These are phyloP conservation scores for Dictyostelium intermedium DNA, from an alignment of 78 protist genomes.

Conservation along the genomic window DNA sequence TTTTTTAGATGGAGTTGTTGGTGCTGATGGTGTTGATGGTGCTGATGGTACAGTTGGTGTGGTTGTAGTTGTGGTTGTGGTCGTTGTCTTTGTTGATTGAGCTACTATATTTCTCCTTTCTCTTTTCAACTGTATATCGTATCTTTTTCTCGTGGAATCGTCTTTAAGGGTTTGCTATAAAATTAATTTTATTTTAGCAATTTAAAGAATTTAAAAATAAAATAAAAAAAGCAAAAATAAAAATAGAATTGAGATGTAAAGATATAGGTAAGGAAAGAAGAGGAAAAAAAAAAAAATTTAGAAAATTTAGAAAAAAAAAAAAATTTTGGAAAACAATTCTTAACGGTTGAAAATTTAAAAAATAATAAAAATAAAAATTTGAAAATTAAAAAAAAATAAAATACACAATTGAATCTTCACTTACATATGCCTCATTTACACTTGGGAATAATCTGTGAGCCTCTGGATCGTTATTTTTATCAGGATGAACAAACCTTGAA, in stretches of 20 bases:
- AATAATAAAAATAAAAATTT: not conserved
- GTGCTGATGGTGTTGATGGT: not conserved
- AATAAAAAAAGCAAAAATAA: not conserved
- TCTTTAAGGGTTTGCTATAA: conserved; percentile 4
- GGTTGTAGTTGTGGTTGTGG: not conserved
- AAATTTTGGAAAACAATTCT: not conserved
- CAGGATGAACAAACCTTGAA: not conserved
- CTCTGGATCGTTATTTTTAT: not conserved
- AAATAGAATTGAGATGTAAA: not conserved
- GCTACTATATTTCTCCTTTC: not conserved
- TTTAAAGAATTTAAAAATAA: not conserved
- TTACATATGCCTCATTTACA: conserved; percentile 10
- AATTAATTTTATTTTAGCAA: not conserved
- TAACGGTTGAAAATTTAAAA: not conserved
- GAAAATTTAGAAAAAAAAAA: not conserved
- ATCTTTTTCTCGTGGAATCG: not conserved
- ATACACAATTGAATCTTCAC: not conserved
- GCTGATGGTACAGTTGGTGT: not conserved
- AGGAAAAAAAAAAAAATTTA: not conserved
- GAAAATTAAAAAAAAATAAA: not conserved
- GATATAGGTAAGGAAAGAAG: not conserved
- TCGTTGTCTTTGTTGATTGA: not conserved
- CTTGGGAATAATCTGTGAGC: not conserved
- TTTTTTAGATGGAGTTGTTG: not conserved
- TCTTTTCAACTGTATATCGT: not conserved